phyloP scores from a whole-genome alignment of 2,329 filamentous ascomycete species.

The Trichoderma cornu-damae region DNA sequence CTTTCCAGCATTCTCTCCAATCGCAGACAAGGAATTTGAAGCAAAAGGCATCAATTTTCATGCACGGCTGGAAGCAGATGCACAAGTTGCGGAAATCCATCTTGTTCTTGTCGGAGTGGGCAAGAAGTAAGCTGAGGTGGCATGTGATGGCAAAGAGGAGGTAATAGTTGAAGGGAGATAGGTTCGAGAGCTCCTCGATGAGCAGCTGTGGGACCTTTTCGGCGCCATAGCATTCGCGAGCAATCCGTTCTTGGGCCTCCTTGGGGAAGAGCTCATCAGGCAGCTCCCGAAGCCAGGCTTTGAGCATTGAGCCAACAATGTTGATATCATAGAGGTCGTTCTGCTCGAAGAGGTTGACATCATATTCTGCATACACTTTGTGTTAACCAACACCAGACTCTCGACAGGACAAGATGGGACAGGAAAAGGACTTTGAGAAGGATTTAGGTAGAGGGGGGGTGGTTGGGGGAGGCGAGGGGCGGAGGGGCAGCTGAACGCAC shows the following conservation, averaged over 20 bases:
- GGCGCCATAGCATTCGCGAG: constrained; percentile 71
- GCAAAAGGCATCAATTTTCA: constrained; percentile 92
- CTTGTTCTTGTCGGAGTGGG: constrained; percentile 92
- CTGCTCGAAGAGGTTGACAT: constrained; percentile 86
- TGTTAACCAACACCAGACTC: constrained; percentile 20
- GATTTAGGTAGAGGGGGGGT: no score
- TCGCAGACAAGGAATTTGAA: constrained; percentile 94
- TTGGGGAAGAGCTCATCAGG: constrained; percentile 92
- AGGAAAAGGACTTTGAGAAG: no score
- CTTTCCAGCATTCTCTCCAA: constrained; percentile 96
- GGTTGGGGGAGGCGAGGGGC: no score
- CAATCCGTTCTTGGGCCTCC: constrained; percentile 70
- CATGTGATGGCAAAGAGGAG: constrained; percentile 96
- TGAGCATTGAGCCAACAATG: constrained; percentile 92
- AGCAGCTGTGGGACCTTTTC: constrained; percentile 78
- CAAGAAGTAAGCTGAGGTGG: constrained; percentile 84
- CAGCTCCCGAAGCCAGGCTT: constrained; percentile 91
- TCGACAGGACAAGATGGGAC: not conserved
- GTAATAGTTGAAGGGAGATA: constrained; percentile 98
- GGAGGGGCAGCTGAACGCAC: constrained; percentile 40
- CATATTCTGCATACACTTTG: constrained; percentile 54
- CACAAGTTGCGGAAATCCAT: constrained; percentile 96
- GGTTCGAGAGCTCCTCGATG: constrained; percentile 83
- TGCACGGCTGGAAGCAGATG: constrained; percentile 94
- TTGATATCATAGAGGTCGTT: constrained; percentile 92